Conservation (phyloP, 1,284 basidiomycete species). For the Pholiota adiposa region DNA sequence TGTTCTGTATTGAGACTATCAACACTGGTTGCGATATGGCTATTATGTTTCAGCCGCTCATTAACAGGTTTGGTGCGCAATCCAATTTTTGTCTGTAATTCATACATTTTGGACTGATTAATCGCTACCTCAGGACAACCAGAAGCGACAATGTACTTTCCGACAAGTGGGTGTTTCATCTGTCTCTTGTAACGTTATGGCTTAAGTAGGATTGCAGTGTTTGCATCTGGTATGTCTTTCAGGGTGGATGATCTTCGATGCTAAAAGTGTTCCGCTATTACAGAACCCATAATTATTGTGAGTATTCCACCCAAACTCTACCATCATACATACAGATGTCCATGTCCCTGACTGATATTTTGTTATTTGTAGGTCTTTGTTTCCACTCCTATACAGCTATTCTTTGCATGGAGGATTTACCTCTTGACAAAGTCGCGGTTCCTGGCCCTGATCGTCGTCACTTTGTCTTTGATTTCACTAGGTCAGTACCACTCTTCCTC, state of each 20-base stretch:
- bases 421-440: constrained; percentile 44
- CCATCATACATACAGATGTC: too few species aligned
- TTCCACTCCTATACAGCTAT: constrained; percentile 55
- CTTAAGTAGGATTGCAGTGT: constrained; percentile 25
- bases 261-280: too few species aligned
- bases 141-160: constrained; percentile 37
- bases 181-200: background rate
- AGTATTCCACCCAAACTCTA: too few species aligned
- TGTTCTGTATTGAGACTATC: constrained; percentile 45
- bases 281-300: constrained; percentile 40
- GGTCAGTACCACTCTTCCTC: constrained; percentile 30
- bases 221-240: constrained; percentile 34
- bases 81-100: background rate
- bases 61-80: constrained; percentile 43
- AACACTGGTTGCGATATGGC: constrained; percentile 48
- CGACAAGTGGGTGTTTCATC: constrained; percentile 32
- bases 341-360: too few species aligned
- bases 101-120: background rate
- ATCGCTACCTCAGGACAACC: constrained; percentile 17
- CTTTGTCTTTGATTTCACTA: constrained; percentile 42
- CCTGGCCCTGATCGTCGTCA: constrained; percentile 39
- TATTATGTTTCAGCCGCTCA: constrained; percentile 51
- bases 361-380: constrained; percentile 40
- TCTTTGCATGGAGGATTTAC: constrained; percentile 55
- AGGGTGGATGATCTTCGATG: too few species aligned